Evolutionary conservation across 2,329 filamentous ascomycete genomes (phyloP).

Genomic region (Podosphaera fusca): DNA sequence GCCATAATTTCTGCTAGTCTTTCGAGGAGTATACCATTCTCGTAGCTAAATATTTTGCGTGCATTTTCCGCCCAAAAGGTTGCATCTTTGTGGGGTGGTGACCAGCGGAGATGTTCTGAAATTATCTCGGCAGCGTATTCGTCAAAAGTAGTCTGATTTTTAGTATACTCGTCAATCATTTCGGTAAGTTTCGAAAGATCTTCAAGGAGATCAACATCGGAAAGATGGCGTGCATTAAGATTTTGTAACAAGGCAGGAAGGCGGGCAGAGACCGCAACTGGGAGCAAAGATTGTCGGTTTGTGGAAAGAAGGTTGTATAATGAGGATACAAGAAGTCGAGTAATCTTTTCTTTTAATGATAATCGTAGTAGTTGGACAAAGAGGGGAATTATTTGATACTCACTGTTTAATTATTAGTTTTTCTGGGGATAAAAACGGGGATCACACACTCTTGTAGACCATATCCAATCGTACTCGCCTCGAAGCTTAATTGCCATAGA

Average conservation of each 20-base stretch:
- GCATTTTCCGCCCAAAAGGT: constrained; percentile 56
- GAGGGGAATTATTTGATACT: constrained; percentile 76
- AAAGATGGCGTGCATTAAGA: constrained; percentile 35
- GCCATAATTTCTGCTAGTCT: constrained; percentile 44
- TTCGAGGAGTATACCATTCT: constrained; percentile 38
- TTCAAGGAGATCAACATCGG: constrained; percentile 39
- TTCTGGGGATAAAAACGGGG: no score
- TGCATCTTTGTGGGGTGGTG: constrained; percentile 47
- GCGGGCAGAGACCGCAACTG: constrained; percentile 65
- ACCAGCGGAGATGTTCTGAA: constrained; percentile 50
- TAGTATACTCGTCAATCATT: constrained; percentile 42
- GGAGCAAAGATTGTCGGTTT: constrained; percentile 52
- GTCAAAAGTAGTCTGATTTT: constrained; percentile 30
- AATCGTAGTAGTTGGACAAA: constrained; percentile 82
- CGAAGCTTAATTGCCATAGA: constrained; percentile 92
- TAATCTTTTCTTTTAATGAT: constrained; percentile 96
- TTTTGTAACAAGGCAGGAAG: constrained; percentile 47
- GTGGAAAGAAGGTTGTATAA: constrained; percentile 60
- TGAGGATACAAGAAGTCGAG: constrained; percentile 70
- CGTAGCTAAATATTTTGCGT: constrained; percentile 41
- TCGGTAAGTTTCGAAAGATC: constrained; percentile 37
- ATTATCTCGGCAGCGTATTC: constrained; percentile 40
- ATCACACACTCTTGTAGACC: constrained; percentile 60
- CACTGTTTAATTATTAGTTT: constrained; percentile 26
- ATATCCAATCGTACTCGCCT: constrained; percentile 47